Base-by-base conservation (phyloP, 495 filamentous ascomycete species). In the Aspergillus carlsbadensis region DNA sequence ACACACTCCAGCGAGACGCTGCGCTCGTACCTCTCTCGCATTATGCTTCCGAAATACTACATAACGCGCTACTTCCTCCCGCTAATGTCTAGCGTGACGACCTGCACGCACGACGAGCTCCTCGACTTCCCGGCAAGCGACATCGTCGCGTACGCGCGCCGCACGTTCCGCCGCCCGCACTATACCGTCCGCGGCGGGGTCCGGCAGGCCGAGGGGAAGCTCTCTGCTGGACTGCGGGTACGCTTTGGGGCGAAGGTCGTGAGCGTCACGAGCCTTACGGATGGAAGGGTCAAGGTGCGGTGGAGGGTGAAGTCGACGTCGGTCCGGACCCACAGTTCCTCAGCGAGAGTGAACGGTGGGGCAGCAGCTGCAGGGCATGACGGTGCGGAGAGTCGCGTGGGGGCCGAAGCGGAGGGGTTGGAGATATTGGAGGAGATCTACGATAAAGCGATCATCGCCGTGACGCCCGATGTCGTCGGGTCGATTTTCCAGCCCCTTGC, bases 41-140 rank as follows among this genome's bases (percentile, higher is more conserved):
- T 83, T 10, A 44, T 57, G n/a, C 45, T 84, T 7, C 78, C 81
- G 0, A 54, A 54, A 4, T 70, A 71, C 29, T 78, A 77, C 47
- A 64, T 68, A 36, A 63, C 47, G 6, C 59, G 67, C 24, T 84
- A 82, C 54, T 64, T 84, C 10, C 69, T 84, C 5, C 81, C 81
- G 3, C 63, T 82, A 11, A 74, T 84, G 36, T 77, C 78, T 7
- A 75, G 74, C 15, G 78, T 82, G 4, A 68, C 71, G 10, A 84
- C 81, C 6, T 85, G 80, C 55, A 66, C 78, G 2, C 81, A 81
- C 22, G 59, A 75, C 1, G 68, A 68, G n/a, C 59, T 85, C 0
- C 68, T 84, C 14, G 55, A 60, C 10, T 84, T 81, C 53, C 81
- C 81, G 0, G 80, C 80, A 0, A 58, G 54, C 13, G 81, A 84